A percentile compares a stretch with the other conserved stretches of the same genome.
phyloP scores from a whole-genome alignment of 768 basidiomycete species.

The Dentipellis sp. region DNA sequence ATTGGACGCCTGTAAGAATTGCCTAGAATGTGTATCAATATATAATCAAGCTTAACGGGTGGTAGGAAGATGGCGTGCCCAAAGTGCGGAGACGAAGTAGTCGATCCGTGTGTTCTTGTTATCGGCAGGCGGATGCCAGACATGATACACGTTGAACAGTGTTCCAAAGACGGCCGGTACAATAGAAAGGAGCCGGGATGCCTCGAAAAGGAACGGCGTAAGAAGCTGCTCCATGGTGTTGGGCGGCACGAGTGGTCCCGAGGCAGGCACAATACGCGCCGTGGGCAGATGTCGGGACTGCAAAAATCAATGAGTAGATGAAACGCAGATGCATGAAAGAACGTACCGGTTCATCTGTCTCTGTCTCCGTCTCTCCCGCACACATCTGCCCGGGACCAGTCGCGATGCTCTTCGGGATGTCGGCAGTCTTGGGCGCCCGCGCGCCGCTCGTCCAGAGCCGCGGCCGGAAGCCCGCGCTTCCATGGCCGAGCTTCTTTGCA shows the following conservation, averaged over 20 bases:
- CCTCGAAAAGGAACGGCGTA: conserved; percentile 58
- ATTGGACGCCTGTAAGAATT: conserved; percentile 82
- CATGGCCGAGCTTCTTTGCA: conserved; percentile 5
- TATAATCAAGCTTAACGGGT: background rate
- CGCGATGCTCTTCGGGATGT: conserved; percentile 33
- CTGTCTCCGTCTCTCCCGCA: conserved; percentile 74
- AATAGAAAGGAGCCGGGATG: conserved; percentile 59
- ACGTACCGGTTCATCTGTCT: conserved; percentile 67
- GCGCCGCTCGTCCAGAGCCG: conserved; percentile 3
- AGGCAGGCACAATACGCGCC: conserved; percentile 45
- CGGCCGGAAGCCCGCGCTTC: conserved; percentile 5
- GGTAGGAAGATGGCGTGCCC: conserved; percentile 38
- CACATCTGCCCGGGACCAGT: conserved; percentile 50
- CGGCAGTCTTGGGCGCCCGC: background rate
- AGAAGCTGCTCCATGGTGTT: conserved; percentile 34
- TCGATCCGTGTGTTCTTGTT: conserved; percentile 39
- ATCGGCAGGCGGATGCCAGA: conserved; percentile 36
- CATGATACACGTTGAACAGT: conserved; percentile 48
- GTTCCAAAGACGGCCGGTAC: conserved; percentile 66
- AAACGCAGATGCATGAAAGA: background rate
- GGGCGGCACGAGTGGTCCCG: conserved; percentile 41
- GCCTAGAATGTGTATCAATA: conserved; percentile 36
- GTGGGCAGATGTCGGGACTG: conserved; percentile 65
- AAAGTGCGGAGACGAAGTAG: conserved; percentile 57
- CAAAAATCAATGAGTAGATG: background rate